Evolutionary conservation across 148 eudicot genomes (phyloP).

Genomic region (Chenopodium formosanum): DNA sequence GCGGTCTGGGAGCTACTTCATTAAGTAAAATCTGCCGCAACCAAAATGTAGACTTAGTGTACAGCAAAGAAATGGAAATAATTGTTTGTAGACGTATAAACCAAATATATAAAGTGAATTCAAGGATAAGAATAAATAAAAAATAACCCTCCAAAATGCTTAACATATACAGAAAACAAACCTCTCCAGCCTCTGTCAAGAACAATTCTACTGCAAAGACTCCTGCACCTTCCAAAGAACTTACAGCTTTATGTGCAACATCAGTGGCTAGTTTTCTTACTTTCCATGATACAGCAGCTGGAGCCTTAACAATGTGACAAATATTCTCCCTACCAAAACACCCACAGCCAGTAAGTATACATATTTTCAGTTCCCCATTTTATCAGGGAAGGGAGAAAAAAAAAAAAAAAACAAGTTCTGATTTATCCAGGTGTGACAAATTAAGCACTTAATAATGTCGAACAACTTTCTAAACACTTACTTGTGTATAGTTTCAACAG

Average conservation of each 20-base stretch:
- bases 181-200: constrained; percentile 82
- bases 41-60: neutral
- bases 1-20: constrained; percentile 98
- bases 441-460: neutral
- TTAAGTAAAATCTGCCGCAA: constrained; percentile 68
- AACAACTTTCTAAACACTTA: constrained; percentile 21
- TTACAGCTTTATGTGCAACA: constrained; percentile 74
- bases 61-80: neutral
- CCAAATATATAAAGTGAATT: neutral
- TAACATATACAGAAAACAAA: constrained; percentile 8
- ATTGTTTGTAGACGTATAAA: neutral
- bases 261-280: constrained; percentile 69
- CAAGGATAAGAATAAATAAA: too few species aligned
- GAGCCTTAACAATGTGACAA: constrained; percentile 94
- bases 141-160: neutral
- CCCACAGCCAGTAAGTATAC: constrained; percentile 5
- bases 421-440: neutral
- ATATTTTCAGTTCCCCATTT: neutral
- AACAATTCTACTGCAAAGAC: constrained; percentile 92
- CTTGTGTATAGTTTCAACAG: constrained; percentile 95
- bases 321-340: constrained; percentile 66
- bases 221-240: constrained; percentile 96
- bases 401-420: neutral
- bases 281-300: constrained; percentile 82
- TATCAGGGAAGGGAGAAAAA: neutral